phyloP scores from a whole-genome alignment of 2,329 filamentous ascomycete genomes.

The Ophiostoma perfectum region DNA sequence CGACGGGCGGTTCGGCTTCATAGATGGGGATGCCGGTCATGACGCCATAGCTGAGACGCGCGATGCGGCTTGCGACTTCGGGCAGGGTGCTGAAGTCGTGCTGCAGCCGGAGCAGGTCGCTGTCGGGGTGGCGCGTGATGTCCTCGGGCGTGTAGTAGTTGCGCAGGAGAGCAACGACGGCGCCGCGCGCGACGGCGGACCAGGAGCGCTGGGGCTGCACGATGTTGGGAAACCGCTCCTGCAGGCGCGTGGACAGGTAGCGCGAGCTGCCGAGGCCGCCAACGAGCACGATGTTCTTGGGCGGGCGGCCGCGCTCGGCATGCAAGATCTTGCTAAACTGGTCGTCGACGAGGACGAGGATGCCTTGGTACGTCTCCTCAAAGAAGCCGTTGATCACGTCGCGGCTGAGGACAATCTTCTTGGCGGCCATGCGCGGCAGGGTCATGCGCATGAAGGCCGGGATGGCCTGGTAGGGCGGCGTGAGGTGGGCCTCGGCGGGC shows the following conservation, averaged over 20 bases:
- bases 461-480: constrained; percentile 1
- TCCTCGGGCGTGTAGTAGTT: constrained; percentile 4
- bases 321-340: constrained; percentile 17
- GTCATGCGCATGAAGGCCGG: not conserved
- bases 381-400: constrained; percentile 34
- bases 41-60: constrained; percentile 24
- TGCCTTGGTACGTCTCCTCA: constrained; percentile 37
- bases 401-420: not conserved
- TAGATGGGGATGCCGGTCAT: constrained; percentile 17
- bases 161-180: constrained; percentile 41
- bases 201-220: constrained; percentile 47
- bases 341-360: constrained; percentile 39
- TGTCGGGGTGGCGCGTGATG: not conserved
- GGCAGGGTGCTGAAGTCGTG: constrained; percentile 14
- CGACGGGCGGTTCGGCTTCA: constrained; percentile 11
- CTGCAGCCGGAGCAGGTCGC: constrained; percentile 5
- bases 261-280: constrained; percentile 45
- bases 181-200: constrained; percentile 48
- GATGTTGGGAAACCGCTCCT: constrained; percentile 37
- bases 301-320: constrained; percentile 17
- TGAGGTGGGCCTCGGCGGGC: not conserved
- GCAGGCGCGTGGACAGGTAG: constrained; percentile 39
- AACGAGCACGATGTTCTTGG: constrained; percentile 42
- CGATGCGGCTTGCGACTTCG: constrained; percentile 18
- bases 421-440: not conserved